Evolutionary conservation across 1,284 basidiomycete species (phyloP).

Genomic region (Grifola frondosa): DNA sequence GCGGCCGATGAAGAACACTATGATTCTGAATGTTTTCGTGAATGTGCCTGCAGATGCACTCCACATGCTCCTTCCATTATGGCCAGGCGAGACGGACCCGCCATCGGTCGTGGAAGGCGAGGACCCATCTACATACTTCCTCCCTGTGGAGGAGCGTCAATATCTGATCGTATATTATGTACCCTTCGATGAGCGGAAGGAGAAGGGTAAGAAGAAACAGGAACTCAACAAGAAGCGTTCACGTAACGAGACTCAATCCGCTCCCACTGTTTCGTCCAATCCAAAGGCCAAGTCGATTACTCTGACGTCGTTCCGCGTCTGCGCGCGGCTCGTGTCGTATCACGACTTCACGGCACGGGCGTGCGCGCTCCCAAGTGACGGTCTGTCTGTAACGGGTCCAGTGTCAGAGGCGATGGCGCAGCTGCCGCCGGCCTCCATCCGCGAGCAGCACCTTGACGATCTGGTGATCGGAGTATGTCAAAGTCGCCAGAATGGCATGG

Average conservation of each 20-base stretch:
- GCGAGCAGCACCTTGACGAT: constrained; percentile 33
- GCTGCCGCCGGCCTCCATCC: constrained; percentile 35
- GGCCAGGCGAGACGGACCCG: constrained; percentile 71
- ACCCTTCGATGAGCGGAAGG: constrained; percentile 38
- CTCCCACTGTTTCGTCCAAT: constrained; percentile 34
- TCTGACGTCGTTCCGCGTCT: constrained; percentile 62
- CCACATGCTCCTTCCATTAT: constrained; percentile 81
- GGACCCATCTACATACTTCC: constrained; percentile 35
- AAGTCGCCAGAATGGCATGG: constrained; percentile 61
- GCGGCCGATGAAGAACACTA: constrained; percentile 25
- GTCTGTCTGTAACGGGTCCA: constrained; percentile 62
- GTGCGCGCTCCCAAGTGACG: constrained; percentile 69
- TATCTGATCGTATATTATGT: constrained; percentile 77
- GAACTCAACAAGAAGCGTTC: constrained; percentile 34
- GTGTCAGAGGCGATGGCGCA: constrained; percentile 55
- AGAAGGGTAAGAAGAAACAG: constrained; percentile 31
- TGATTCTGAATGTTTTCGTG: constrained; percentile 51
- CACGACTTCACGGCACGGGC: constrained; percentile 67
- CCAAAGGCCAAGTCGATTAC: constrained; percentile 42
- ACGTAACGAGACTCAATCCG: constrained; percentile 31
- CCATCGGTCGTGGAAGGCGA: constrained; percentile 26
- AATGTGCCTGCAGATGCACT: constrained; percentile 64
- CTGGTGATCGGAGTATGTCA: constrained; percentile 61
- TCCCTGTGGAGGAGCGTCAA: constrained; percentile 54
- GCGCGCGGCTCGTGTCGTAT: constrained; percentile 66